phyloP scores from a whole-genome alignment of 352 stramenopile species.

The Sclerospora graminicola region DNA sequence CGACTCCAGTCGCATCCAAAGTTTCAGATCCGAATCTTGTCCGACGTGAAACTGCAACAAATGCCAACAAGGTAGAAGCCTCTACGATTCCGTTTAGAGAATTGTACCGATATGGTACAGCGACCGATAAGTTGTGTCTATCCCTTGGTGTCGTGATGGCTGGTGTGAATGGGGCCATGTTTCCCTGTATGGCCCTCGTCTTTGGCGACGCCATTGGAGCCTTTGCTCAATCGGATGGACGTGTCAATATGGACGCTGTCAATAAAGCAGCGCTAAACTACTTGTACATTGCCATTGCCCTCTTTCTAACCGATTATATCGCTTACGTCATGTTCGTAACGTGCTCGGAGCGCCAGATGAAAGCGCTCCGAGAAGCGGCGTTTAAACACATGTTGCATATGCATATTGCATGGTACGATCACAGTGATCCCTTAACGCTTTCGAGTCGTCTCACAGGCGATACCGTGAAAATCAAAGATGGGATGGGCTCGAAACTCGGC shows the following conservation, averaged over 20 bases:
- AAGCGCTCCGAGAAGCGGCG: constrained; percentile 16
- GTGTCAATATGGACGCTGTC: neutral
- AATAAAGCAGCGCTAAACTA: constrained; percentile 21
- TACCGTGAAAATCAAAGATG: constrained; percentile 41
- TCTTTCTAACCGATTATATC: constrained; percentile 22
- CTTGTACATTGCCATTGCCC: constrained; percentile 16
- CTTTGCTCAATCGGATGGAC: constrained; percentile 7
- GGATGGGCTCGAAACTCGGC: constrained; percentile 33
- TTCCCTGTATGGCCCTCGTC: constrained; percentile 35
- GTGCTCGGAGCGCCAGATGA: constrained; percentile 27
- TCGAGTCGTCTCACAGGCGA: constrained; percentile 27
- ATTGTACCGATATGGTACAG: neutral
- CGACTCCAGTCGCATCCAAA: too few relatives aligned
- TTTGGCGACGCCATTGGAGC: constrained; percentile 27
- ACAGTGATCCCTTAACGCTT: constrained; percentile 21
- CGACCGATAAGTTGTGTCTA: constrained; percentile 5
- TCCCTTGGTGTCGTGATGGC: constrained; percentile 16
- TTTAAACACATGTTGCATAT: constrained; percentile 34
- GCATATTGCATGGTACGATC: constrained; percentile 37
- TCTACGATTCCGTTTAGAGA: neutral
- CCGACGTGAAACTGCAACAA: too few relatives aligned
- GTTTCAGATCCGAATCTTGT: too few relatives aligned
- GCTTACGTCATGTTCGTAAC: constrained; percentile 8
- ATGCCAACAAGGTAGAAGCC: neutral
- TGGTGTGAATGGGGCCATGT: constrained; percentile 23